Evolutionary conservation across 768 basidiomycete species (phyloP), one percentile per base, ranked within the genome.

Genomic region (Suillus americanus): DNA sequence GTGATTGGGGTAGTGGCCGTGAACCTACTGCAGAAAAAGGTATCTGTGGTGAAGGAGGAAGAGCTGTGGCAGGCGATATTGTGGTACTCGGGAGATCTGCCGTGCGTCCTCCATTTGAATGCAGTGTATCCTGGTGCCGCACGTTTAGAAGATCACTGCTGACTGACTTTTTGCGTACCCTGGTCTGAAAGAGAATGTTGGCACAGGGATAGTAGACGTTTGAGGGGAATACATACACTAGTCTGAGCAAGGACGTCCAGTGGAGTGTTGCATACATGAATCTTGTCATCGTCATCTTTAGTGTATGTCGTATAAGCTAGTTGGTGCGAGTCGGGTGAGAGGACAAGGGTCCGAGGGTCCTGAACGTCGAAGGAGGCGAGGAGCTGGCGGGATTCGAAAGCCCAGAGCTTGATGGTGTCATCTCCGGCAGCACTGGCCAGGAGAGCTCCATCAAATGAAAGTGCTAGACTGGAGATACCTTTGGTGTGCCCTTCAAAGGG

Each of bases 281-380:
- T 48, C 16, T 41, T 41, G 41, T 7, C 1, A 8, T n/a, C n/a
- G n/a, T 20, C 16, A 43, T 18, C 18, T 0, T 20, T 0, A 16
- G 0, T 16, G 1, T 0, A 16, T 40, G 2, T 1, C 2, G 23
- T 14, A 3, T 48, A 48, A 14, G n/a, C 46, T 46, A 46, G 5
- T 8, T 25, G 48, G 23, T 5, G 13, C 0, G 48, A 50, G 48
- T 16, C 0, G 1, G 48, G 48, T 25, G 48, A 50, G 48, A 25
- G 6, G 23, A 50, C 23, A 50, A 25, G 48, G 5, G 0, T 0
- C 6, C 0, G 0, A 3, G 6, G 2, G 1, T 48, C 3, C 0
- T 7, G 46, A 48, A 48, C 1, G 2, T 23, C 0, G 5, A 48
- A 23, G 5, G 46, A 48, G 6, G 46, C 46, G 13, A 48, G 46